These are phyloP conservation scores for Trichoderma erinaceum DNA, from an alignment of 495 filamentous ascomycete species.

Conservation along the genomic window DNA sequence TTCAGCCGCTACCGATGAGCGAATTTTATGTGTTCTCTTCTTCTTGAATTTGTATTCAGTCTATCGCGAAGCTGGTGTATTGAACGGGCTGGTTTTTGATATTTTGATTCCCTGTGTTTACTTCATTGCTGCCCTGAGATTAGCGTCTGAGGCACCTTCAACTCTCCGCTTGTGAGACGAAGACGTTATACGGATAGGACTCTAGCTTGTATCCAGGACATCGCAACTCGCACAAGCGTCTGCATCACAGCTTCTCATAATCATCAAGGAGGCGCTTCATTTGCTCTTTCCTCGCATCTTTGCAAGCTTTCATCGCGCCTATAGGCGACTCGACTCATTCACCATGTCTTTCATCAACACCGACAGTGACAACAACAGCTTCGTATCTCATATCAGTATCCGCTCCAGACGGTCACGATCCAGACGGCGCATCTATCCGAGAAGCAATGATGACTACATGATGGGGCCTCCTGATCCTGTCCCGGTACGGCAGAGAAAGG, in stretches of 20 bases:
- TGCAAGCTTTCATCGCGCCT: neutral
- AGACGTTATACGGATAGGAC: neutral
- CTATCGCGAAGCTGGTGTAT: neutral
- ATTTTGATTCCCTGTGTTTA: neutral
- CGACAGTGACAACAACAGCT: constrained; percentile 7
- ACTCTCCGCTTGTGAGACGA: neutral
- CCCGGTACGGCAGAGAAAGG: neutral
- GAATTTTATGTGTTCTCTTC: neutral
- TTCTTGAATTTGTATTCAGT: neutral
- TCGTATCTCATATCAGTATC: neutral
- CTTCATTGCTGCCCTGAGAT: neutral
- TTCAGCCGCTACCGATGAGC: neutral
- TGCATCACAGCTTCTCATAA: neutral
- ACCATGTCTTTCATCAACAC: constrained; percentile 1
- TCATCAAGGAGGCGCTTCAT: neutral
- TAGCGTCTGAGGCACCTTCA: neutral
- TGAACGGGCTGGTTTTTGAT: neutral
- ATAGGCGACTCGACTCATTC: neutral
- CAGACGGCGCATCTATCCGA: neutral
- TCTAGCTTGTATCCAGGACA: neutral
- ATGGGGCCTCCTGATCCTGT: neutral
- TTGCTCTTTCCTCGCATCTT: neutral
- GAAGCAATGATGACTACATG: neutral
- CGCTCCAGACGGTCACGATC: neutral
- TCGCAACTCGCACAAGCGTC: neutral